phyloP scores from a whole-genome alignment of 2,329 filamentous ascomycete species.

The Macrophomina tecta region DNA sequence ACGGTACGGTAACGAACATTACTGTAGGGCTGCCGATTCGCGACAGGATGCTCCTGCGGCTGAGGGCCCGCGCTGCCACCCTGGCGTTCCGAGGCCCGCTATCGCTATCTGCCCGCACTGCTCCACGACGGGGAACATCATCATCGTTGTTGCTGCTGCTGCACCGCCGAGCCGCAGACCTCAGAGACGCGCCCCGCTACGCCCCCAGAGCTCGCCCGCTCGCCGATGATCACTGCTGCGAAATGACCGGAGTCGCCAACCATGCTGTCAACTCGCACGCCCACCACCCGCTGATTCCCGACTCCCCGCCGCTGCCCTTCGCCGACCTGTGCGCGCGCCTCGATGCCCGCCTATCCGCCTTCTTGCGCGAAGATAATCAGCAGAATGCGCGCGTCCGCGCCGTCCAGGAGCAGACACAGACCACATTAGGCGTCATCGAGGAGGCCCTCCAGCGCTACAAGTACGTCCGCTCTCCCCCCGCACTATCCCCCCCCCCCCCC shows the following conservation, averaged over 20 bases:
- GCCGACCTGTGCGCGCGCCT: conserved; percentile 57
- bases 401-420: conserved; percentile 76
- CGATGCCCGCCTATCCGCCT: conserved; percentile 66
- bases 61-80: not conserved
- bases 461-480: conserved; percentile 54
- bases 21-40: conserved; percentile 11
- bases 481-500: conserved; percentile 14
- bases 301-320: conserved; percentile 55
- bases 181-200: conserved; percentile 7
- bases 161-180: conserved; percentile 12
- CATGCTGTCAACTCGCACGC: conserved; percentile 45
- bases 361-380: conserved; percentile 65
- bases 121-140: not conserved
- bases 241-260: conserved; percentile 42
- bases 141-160: conserved; percentile 9
- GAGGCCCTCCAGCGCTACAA: conserved; percentile 77
- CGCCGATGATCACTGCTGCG: conserved; percentile 43
- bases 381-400: conserved; percentile 55
- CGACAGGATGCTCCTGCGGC: not conserved
- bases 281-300: conserved; percentile 45
- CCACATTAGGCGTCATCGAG: conserved; percentile 74
- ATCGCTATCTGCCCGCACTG: not conserved
- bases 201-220: conserved; percentile 33
- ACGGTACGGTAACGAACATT: not conserved
- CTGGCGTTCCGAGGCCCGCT: conserved; percentile 2